Evolutionary conservation across 768 basidiomycete genomes (phyloP).

Genomic region (Termitomyces sp.): DNA sequence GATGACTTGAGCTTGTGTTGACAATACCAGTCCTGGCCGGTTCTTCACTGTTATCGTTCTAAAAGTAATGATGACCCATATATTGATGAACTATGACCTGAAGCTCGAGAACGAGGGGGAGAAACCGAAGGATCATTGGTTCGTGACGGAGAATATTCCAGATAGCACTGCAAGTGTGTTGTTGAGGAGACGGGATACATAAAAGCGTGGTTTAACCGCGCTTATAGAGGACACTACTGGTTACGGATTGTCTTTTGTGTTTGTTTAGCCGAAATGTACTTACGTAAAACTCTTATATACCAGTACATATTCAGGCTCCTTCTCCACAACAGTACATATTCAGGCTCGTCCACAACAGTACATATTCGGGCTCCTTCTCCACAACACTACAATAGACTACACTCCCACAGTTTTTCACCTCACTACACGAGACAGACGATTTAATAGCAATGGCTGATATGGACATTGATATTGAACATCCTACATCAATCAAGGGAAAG

Average conservation of each 20-base stretch:
- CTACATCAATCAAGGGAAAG: slow-evolving; percentile 39
- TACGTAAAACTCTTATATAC: background rate
- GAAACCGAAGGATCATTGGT: slow-evolving; percentile 7
- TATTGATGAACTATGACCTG: slow-evolving; percentile 33
- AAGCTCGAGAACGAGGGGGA: slow-evolving; percentile 15
- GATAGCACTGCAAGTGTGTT: slow-evolving; percentile 9
- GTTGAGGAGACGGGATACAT: slow-evolving; percentile 1
- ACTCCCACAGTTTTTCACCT: background rate
- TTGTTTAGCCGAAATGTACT: background rate
- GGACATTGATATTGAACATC: slow-evolving; percentile 54
- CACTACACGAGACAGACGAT: no score
- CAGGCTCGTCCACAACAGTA: no score
- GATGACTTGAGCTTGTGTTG: background rate
- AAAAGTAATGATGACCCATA: slow-evolving; percentile 30
- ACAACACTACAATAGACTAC: no score
- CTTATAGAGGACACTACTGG: no score
- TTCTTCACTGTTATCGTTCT: slow-evolving; percentile 34
- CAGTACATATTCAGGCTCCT: no score
- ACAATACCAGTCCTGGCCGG: slow-evolving; percentile 29
- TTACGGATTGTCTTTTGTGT: no score
- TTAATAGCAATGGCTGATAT: slow-evolving; percentile 48
- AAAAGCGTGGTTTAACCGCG: no score
- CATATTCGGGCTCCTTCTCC: no score
- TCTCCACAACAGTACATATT: no score
- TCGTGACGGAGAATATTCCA: slow-evolving; percentile 4